Evolutionary conservation across 2,329 filamentous ascomycete genomes (phyloP).

Genomic region (Eutypa lata): DNA sequence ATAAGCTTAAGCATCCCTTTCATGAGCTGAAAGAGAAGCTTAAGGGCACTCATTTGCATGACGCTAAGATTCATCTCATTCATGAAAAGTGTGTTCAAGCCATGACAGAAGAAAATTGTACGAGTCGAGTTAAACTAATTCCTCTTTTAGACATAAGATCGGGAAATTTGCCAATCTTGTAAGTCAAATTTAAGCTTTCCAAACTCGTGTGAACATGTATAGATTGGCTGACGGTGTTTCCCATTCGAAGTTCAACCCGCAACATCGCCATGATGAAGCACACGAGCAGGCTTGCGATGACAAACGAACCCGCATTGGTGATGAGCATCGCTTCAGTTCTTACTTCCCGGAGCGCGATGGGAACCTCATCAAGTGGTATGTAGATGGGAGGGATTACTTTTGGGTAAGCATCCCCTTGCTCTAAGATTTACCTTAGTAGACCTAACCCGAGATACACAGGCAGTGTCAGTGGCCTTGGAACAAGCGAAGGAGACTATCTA

Average conservation of each 20-base stretch:
- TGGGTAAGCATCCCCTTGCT: constrained; percentile 51
- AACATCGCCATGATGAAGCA: constrained; percentile 90
- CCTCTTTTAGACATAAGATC: constrained; percentile 46
- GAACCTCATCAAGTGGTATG: constrained; percentile 94
- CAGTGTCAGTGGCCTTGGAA: constrained; percentile 87
- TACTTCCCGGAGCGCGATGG: constrained; percentile 84
- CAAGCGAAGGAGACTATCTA: constrained; percentile 90
- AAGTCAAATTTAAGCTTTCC: constrained; percentile 18
- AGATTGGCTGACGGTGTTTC: constrained; percentile 7
- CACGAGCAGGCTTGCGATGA: constrained; percentile 82
- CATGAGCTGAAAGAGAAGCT: constrained; percentile 50
- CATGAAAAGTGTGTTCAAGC: constrained; percentile 52
- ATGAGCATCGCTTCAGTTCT: constrained; percentile 80
- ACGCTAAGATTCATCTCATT: constrained; percentile 54
- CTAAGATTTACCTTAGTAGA: background rate
- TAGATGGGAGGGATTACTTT: constrained; percentile 92
- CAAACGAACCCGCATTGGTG: constrained; percentile 69
- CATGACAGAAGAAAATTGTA: background rate
- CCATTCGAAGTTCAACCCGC: constrained; percentile 64
- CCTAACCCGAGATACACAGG: constrained; percentile 30
- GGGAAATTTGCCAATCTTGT: constrained; percentile 63
- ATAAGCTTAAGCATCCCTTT: constrained; percentile 49
- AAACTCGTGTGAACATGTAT: background rate
- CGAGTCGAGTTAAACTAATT: background rate
- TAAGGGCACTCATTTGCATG: constrained; percentile 50